Base-by-base conservation (phyloP, 1,284 basidiomycete genomes). In the Cryptococcus sp. region DNA sequence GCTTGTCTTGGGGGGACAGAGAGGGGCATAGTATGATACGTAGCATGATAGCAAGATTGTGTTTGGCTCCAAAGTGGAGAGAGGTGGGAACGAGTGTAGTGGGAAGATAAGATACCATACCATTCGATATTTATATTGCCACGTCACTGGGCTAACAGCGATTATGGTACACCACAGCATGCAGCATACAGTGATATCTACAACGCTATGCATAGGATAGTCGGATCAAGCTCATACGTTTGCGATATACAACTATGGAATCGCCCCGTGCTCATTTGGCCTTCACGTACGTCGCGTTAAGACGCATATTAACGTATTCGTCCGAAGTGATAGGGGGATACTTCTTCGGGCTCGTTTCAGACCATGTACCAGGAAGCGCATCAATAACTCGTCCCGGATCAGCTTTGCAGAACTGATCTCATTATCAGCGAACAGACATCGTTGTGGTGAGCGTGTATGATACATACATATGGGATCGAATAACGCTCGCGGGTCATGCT, bases 381-480 rank as follows among this genome's bases (percentile, higher is more conserved):
- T 84, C 82, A 3, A 85, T 79, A 3, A 82, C 71, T 13, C 73
- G 78, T 16, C 74, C 66, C 46, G 76, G 71, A 61, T 84, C 47
- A 5, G 81, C 78, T n/a, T 72, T 61, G 62, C 80, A 82, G 68
- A 84, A 83, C 82, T 81, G 20, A 25, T 20, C 7, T n/a, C 22
- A 8, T 30, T 39, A 17, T 23, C 20, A 48, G 15, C 15, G 23
- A 35, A 46, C 3, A n/a, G 13, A 17, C 3, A 40, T n/a, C 15
- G 46, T 57, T 39, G 8, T 25, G 42, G 8, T 25, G 39, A 22
- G 35, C 20, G 13, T 35, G 50, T 7, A 55, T 15, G 17, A 27
- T 19, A 73, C 82, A 60, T 58, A 85, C 83, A 62, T 85, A 85
- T 47, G 84, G 84, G 56, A 85, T 85, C 0, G 84, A 85, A 66